These are phyloP conservation scores for Colletotrichum sp. DNA, from an alignment of 2,329 filamentous ascomycete species.

Conservation along the genomic window DNA sequence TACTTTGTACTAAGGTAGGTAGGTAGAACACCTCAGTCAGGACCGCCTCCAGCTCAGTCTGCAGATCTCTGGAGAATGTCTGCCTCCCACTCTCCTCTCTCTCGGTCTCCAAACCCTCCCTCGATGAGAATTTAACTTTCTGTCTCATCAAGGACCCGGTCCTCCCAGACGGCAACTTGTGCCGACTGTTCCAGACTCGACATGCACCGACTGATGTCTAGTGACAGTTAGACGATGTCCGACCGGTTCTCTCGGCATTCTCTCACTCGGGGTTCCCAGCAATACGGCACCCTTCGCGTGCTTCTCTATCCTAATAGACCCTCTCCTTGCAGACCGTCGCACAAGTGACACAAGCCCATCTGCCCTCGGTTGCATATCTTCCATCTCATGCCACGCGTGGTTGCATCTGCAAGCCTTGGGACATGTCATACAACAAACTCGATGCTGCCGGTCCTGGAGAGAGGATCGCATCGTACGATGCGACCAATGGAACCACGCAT, in stretches of 20 bases:
- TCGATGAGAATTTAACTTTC: neutral
- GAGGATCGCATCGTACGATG: neutral
- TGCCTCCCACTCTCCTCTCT: neutral
- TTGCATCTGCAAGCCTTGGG: neutral
- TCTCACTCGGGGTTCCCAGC: constrained; percentile 4
- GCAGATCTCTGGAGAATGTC: neutral
- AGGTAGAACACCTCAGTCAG: neutral
- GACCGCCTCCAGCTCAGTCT: neutral
- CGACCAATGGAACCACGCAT: neutral
- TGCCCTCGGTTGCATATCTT: neutral
- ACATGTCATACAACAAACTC: neutral
- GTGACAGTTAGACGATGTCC: neutral
- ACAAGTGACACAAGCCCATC: neutral
- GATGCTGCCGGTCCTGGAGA: neutral
- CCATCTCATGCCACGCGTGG: neutral
- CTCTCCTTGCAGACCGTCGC: neutral
- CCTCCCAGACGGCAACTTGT: constrained; percentile 4
- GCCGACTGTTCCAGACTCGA: constrained; percentile 2
- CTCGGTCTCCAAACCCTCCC: neutral
- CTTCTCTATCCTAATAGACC: neutral
- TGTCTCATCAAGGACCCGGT: neutral
- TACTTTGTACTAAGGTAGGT: neutral
- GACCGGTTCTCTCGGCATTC: constrained; percentile 6
- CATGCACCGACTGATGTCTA: neutral
- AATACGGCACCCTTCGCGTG: neutral